These are phyloP conservation scores for Candida vartiovaarae DNA, from an alignment of 805 yeast species.

Conservation along the genomic window DNA sequence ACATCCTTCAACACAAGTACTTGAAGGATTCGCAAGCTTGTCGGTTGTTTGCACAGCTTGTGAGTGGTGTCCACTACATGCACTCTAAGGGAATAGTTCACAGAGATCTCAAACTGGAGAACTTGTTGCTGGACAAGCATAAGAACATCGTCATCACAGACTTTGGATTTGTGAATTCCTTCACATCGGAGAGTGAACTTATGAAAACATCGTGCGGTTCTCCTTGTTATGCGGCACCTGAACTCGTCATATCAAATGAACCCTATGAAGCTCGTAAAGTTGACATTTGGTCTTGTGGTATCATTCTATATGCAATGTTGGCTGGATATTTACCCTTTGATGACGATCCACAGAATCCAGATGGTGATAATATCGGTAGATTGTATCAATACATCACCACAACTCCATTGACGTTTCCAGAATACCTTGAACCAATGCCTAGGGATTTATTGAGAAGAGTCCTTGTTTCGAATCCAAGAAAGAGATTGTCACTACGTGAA, in stretches of 20 bases:
- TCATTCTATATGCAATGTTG: constrained; percentile 90
- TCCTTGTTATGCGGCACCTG: constrained; percentile 99
- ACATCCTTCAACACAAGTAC: constrained; percentile 78
- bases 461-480: constrained; percentile 76
- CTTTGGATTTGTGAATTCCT: constrained; percentile 89
- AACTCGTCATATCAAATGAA: constrained; percentile 76
- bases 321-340: constrained; percentile 97
- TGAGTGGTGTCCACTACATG: constrained; percentile 86
- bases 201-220: constrained; percentile 97
- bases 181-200: constrained; percentile 49
- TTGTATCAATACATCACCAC: constrained; percentile 86
- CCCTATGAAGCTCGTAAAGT: constrained; percentile 91
- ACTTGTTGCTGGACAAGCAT: constrained; percentile 46
- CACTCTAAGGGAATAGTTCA: constrained; percentile 68
- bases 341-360: constrained; percentile 95
- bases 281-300: constrained; percentile 97
- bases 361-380: constrained; percentile 88
- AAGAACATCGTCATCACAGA: constrained; percentile 66
- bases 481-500: constrained; percentile 60
- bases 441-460: constrained; percentile 84
- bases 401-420: constrained; percentile 92
- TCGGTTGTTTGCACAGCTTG: constrained; percentile 83
- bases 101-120: constrained; percentile 69
- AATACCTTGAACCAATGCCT: constrained; percentile 82
- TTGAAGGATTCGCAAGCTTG: constrained; percentile 85